Evolutionary conservation across 352 stramenopile species (phyloP).

Genomic region (Phytophthora cactorum): DNA sequence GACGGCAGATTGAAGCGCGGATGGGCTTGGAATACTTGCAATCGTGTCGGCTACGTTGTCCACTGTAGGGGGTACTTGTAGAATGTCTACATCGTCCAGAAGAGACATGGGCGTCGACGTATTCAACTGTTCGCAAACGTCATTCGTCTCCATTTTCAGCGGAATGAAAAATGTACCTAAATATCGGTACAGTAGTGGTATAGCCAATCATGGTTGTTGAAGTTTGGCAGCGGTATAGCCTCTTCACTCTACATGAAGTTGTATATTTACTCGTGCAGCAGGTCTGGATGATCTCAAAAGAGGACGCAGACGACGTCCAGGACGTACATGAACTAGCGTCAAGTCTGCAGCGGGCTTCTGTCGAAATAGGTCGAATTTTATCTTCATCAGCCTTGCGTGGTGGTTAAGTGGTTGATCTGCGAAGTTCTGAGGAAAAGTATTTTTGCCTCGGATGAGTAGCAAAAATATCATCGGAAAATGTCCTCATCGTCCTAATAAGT

Average conservation of each 20-base stretch:
- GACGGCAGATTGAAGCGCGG: background rate
- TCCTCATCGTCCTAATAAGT: background rate
- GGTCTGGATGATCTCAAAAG: no score
- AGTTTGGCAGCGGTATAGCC: no score
- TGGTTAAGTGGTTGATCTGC: no score
- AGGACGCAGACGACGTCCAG: no score
- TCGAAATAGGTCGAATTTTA: no score
- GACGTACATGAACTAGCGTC: no score
- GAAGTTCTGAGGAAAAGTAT: background rate
- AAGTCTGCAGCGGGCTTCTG: no score
- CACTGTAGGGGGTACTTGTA: background rate
- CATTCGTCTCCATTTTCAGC: conserved; percentile 13
- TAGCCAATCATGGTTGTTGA: background rate
- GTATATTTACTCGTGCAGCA: no score
- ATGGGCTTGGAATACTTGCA: conserved; percentile 1
- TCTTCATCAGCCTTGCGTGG: no score
- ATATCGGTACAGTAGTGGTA: conserved; percentile 5
- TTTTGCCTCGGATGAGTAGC: background rate
- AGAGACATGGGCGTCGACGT: conserved; percentile 12
- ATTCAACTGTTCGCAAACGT: conserved; percentile 5
- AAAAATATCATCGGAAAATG: background rate
- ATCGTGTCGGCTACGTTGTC: background rate
- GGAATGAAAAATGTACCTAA: conserved; percentile 11
- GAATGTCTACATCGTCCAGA: conserved; percentile 1
- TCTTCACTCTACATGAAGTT: no score